These are phyloP conservation scores for Colletotrichum liaoningense DNA, from an alignment of 2,329 filamentous ascomycete genomes.

Conservation along the genomic window DNA sequence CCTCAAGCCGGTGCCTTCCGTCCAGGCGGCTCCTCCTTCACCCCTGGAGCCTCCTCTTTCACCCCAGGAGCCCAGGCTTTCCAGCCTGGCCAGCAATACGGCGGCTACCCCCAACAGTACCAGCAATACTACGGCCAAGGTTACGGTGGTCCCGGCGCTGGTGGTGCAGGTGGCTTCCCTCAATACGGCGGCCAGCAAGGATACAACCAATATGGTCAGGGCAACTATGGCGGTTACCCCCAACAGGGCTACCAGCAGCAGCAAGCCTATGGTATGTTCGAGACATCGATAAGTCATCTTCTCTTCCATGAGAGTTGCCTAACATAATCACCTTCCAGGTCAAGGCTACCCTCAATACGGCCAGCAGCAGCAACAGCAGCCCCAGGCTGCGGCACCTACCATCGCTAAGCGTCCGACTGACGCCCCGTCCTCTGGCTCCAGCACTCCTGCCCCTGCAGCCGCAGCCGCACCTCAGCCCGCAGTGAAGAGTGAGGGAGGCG, in stretches of 20 bases:
- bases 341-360: conserved; percentile 62
- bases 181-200: conserved; percentile 61
- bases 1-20: conserved; percentile 57
- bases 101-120: conserved; percentile 67
- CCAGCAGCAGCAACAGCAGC: conserved; percentile 59
- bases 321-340: conserved; percentile 15
- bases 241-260: conserved; percentile 57
- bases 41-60: conserved; percentile 76
- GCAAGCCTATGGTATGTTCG: conserved; percentile 53
- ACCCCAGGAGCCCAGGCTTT: conserved; percentile 78
- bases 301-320: not conserved
- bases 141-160: conserved; percentile 48
- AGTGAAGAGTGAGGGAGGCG: conserved; percentile 64
- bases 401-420: conserved; percentile 72
- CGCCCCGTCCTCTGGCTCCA: conserved; percentile 53
- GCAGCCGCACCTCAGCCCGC: conserved; percentile 61
- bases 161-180: conserved; percentile 55
- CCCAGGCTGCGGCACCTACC: conserved; percentile 59
- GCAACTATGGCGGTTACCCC: conserved; percentile 46
- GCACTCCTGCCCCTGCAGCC: conserved; percentile 55
- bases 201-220: conserved; percentile 60
- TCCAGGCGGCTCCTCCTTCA: conserved; percentile 67
- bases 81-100: conserved; percentile 77
- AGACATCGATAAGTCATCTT: not conserved
- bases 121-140: conserved; percentile 65